Evolutionary conservation across 163 green algal genomes (phyloP).

Genomic region (Smithsoniella earleae): DNA sequence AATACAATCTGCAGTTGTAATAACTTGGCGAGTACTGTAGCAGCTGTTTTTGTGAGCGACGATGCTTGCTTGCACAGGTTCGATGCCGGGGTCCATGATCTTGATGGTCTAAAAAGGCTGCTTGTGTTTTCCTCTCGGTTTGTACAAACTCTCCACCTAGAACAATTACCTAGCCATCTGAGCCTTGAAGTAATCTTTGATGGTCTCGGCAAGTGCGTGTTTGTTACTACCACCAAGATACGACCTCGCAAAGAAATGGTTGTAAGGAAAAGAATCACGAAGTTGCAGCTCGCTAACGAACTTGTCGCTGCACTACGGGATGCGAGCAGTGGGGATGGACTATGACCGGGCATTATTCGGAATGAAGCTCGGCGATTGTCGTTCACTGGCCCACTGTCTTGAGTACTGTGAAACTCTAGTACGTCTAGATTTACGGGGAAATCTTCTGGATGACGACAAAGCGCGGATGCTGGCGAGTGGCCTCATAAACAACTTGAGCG

Average conservation of each 20-base stretch:
- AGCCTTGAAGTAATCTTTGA: constrained; percentile 51
- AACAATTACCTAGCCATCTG: constrained; percentile 63
- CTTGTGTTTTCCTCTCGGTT: constrained; percentile 55
- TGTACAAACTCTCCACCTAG: constrained; percentile 50
- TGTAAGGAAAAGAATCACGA: too few relatives aligned
- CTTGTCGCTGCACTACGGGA: constrained; percentile 52
- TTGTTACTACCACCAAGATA: background rate
- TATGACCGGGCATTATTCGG: constrained; percentile 65
- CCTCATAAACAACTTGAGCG: constrained; percentile 63
- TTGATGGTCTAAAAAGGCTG: constrained; percentile 51
- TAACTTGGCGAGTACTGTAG: too few relatives aligned
- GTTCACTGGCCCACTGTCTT: constrained; percentile 35
- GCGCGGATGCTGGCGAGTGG: constrained; percentile 59
- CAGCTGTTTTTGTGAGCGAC: background rate
- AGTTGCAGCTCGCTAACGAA: constrained; percentile 41
- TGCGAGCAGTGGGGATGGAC: constrained; percentile 64
- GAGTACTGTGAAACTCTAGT: constrained; percentile 57
- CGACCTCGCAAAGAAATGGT: too few relatives aligned
- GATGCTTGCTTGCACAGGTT: constrained; percentile 41
- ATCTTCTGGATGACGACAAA: constrained; percentile 65
- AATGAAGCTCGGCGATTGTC: constrained; percentile 67
- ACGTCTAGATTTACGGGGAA: constrained; percentile 56
- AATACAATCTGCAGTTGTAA: too few relatives aligned
- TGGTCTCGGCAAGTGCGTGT: constrained; percentile 26
- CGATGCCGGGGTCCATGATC: constrained; percentile 41